These are phyloP conservation scores for Cyclotella cryptica DNA, from an alignment of 108 stramenopile genomes.

Conservation along the genomic window DNA sequence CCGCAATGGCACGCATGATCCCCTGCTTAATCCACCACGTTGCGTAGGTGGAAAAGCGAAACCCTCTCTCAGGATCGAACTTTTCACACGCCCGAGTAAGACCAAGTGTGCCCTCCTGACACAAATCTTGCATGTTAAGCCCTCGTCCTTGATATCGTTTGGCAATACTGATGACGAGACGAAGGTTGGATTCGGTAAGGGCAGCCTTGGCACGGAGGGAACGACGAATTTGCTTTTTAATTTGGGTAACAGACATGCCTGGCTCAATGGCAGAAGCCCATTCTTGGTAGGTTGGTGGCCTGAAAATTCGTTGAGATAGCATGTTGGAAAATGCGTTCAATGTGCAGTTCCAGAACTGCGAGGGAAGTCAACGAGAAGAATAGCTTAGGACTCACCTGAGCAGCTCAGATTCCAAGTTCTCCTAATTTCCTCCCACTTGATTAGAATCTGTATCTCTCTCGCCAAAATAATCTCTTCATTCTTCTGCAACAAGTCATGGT, in stretches of 20 bases:
- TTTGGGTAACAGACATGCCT: conserved; percentile 82
- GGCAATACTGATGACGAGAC: conserved; percentile 91
- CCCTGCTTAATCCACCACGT: conserved; percentile 98
- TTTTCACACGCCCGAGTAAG: conserved; percentile 94
- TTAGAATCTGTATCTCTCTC: conserved; percentile 86
- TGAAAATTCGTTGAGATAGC: not conserved
- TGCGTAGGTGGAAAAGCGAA: conserved; percentile 97
- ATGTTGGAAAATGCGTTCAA: not conserved
- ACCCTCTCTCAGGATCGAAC: conserved; percentile 94
- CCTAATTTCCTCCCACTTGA: conserved; percentile 81
- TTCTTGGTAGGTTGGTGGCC: conserved; percentile 88
- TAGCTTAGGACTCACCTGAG: conserved; percentile 50
- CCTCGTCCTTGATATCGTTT: conserved; percentile 87
- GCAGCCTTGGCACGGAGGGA: conserved; percentile 87
- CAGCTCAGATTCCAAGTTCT: conserved; percentile 73
- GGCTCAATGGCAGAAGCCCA: conserved; percentile 75
- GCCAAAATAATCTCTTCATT: conserved; percentile 90
- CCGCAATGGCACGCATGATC: conserved; percentile 94
- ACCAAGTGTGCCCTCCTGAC: conserved; percentile 96
- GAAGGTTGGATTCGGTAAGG: conserved; percentile 87
- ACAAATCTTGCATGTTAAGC: conserved; percentile 88
- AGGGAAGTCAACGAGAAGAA: too few relatives aligned
- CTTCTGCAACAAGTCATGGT: conserved; percentile 86
- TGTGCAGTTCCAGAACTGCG: too few relatives aligned
- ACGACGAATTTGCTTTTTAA: conserved; percentile 90